These are phyloP conservation scores for Lasiosphaeria hispida DNA, from an alignment of 495 filamentous ascomycete genomes.

Conservation along the genomic window DNA sequence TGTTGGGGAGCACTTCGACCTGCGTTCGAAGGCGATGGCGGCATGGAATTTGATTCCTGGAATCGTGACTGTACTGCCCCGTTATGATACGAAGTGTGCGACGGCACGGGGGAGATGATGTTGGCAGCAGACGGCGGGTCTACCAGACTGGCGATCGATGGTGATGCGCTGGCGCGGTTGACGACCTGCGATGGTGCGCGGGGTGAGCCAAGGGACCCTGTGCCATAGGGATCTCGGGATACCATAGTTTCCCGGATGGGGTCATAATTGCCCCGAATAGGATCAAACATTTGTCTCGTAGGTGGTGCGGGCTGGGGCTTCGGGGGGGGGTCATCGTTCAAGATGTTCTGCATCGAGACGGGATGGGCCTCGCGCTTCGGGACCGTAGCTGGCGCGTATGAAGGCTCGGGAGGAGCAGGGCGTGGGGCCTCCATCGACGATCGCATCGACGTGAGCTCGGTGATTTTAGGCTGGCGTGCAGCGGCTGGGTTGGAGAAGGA, in stretches of 20 bases:
- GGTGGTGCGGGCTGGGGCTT: slow-evolving; percentile 43
- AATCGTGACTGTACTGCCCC: slow-evolving; percentile 26
- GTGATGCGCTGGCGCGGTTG: slow-evolving; percentile 78
- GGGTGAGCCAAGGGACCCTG: slow-evolving; percentile 53
- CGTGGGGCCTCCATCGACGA: slow-evolving; percentile 29
- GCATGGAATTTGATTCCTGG: slow-evolving; percentile 29
- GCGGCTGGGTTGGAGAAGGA: slow-evolving; percentile 19
- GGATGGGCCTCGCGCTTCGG: slow-evolving; percentile 41
- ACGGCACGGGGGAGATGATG: slow-evolving; percentile 45
- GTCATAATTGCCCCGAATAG: slow-evolving; percentile 72
- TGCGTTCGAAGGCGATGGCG: slow-evolving; percentile 31
- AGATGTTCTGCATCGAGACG: slow-evolving; percentile 48
- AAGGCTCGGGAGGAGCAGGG: slow-evolving; percentile 19
- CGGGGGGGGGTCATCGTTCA: slow-evolving; percentile 47
- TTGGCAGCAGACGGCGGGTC: slow-evolving; percentile 60
- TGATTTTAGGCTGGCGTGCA: slow-evolving; percentile 37
- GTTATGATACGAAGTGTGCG: slow-evolving; percentile 42
- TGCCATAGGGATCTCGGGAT: slow-evolving; percentile 49
- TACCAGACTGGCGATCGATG: slow-evolving; percentile 85
- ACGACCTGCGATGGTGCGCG: slow-evolving; percentile 46
- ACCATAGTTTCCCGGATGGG: slow-evolving; percentile 49
- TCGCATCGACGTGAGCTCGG: slow-evolving; percentile 38
- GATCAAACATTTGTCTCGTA: slow-evolving; percentile 83
- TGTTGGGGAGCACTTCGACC: slow-evolving; percentile 28
- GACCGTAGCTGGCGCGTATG: slow-evolving; percentile 23